phyloP scores from a whole-genome alignment of 2,329 filamentous ascomycete genomes.

The Aspergillus neoniger region DNA sequence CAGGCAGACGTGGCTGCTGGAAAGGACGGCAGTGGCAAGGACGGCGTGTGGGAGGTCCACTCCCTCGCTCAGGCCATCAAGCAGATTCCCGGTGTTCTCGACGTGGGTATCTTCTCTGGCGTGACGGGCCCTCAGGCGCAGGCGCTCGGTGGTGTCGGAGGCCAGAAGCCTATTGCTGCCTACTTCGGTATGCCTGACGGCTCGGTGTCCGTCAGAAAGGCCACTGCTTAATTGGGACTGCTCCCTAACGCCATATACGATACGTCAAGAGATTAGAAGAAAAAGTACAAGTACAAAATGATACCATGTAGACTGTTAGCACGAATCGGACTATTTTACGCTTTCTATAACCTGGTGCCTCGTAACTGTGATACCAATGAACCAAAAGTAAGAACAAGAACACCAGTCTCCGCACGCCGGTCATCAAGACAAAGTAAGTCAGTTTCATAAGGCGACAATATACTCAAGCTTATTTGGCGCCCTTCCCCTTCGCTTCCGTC shows the following conservation, averaged over 20 bases:
- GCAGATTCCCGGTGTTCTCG: conserved; percentile 80
- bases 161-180: conserved; percentile 87
- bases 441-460: conserved; percentile 12
- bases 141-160: conserved; percentile 63
- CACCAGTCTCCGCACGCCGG: conserved; percentile 9
- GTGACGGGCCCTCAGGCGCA: conserved; percentile 72
- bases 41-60: conserved; percentile 78
- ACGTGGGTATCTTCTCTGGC: conserved; percentile 88
- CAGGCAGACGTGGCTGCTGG: conserved; percentile 54
- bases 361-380: background rate
- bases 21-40: conserved; percentile 56
- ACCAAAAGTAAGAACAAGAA: conserved; percentile 3
- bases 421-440: conserved; percentile 13
- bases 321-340: conserved; percentile 11
- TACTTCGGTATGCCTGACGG: conserved; percentile 93
- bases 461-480: conserved; percentile 57
- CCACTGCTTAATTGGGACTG: conserved; percentile 23
- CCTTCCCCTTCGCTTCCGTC: conserved; percentile 84
- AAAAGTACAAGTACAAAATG: conserved; percentile 14
- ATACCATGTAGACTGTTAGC: conserved; percentile 23
- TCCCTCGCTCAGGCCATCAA: conserved; percentile 74
- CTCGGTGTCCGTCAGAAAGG: conserved; percentile 59
- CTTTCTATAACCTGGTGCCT: conserved; percentile 11
- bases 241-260: conserved; percentile 1
- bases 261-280: conserved; percentile 4